Percentiles rank a stretch among this genome's conserved stretches.
phyloP scores from a whole-genome alignment of 441 rosid genomes.

The Erodium chrysanthum region DNA sequence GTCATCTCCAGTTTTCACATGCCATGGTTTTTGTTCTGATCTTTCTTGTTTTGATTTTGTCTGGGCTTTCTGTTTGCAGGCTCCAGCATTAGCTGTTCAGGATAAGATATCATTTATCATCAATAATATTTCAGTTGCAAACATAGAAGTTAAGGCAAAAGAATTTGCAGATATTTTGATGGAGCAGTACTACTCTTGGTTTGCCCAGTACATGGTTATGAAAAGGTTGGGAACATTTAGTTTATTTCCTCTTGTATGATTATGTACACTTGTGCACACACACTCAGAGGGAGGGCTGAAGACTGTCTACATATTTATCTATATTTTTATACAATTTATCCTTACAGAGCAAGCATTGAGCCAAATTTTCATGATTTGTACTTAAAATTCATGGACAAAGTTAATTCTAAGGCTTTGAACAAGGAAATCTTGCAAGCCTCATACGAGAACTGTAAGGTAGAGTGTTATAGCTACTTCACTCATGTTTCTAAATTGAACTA shows the following conservation, averaged over 20 bases:
- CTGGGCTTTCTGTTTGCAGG: slow-evolving; percentile 35
- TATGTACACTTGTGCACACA: background rate
- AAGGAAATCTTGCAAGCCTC: slow-evolving; percentile 85
- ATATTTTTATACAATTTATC: slow-evolving; percentile 5
- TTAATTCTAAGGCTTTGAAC: slow-evolving; percentile 68
- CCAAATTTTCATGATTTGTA: slow-evolving; percentile 96
- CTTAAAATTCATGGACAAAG: slow-evolving; percentile 89
- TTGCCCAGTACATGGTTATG: slow-evolving; percentile 98
- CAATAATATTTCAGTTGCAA: slow-evolving; percentile 73
- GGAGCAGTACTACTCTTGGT: slow-evolving; percentile 87
- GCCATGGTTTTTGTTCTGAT: background rate
- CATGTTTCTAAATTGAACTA: background rate
- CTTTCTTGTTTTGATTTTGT: background rate
- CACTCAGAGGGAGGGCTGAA: background rate
- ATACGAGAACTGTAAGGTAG: slow-evolving; percentile 99
- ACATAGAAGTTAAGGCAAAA: slow-evolving; percentile 75
- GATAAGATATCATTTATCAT: slow-evolving; percentile 89
- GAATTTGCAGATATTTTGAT: slow-evolving; percentile 76
- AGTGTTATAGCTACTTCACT: slow-evolving; percentile 1
- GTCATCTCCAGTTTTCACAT: background rate
- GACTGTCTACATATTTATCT: background rate
- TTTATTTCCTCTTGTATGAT: background rate
- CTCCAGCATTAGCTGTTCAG: slow-evolving; percentile 76
- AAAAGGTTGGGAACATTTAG: slow-evolving; percentile 48
- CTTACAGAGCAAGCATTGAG: slow-evolving; percentile 90